A percentile compares a stretch with the other conserved stretches of the same genome.
Conservation (phyloP, 2,329 filamentous ascomycete genomes). For the Botrytis paeoniae region DNA sequence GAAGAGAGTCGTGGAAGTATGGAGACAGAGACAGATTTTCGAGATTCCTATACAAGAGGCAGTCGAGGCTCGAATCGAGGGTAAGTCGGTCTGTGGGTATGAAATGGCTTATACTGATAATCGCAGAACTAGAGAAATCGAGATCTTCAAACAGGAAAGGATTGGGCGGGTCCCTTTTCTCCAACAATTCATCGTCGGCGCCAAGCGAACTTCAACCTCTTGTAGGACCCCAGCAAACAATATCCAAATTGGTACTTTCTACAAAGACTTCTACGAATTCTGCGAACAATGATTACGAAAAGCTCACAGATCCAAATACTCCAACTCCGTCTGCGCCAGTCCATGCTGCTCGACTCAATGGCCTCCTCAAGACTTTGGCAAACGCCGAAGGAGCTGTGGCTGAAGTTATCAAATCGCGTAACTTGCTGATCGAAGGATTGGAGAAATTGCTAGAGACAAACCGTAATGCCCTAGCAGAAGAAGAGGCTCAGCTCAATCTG, state of each 20-base stretch:
- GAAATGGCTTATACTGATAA: slow-evolving; percentile 18
- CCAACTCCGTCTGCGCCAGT: slow-evolving; percentile 79
- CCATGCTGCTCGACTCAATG: slow-evolving; percentile 83
- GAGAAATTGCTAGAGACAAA: slow-evolving; percentile 79
- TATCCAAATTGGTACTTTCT: slow-evolving; percentile 69
- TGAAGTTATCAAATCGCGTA: slow-evolving; percentile 83
- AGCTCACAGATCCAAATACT: slow-evolving; percentile 69
- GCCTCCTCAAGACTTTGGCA: slow-evolving; percentile 83
- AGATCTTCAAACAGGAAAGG: slow-evolving; percentile 51
- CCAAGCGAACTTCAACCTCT: slow-evolving; percentile 76
- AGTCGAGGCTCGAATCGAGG: slow-evolving; percentile 75
- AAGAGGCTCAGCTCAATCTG: slow-evolving; percentile 64
- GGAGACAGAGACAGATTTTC: slow-evolving; percentile 84
- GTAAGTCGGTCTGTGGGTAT: slow-evolving; percentile 46
- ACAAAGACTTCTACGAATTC: slow-evolving; percentile 64
- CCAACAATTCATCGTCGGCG: slow-evolving; percentile 53
- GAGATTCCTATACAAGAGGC: slow-evolving; percentile 74
- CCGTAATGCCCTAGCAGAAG: slow-evolving; percentile 63
- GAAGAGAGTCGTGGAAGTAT: slow-evolving; percentile 87
- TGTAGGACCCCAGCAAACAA: slow-evolving; percentile 68
- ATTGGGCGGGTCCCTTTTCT: slow-evolving; percentile 68
- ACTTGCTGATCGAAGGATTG: slow-evolving; percentile 71
- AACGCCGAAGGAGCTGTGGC: slow-evolving; percentile 85
- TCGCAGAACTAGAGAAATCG: slow-evolving; percentile 60
- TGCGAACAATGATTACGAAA: slow-evolving; percentile 80